Evolutionary conservation across 805 yeast species (phyloP), one percentile per base, ranked within the genome.

Genomic region (Metschnikowia similis): DNA sequence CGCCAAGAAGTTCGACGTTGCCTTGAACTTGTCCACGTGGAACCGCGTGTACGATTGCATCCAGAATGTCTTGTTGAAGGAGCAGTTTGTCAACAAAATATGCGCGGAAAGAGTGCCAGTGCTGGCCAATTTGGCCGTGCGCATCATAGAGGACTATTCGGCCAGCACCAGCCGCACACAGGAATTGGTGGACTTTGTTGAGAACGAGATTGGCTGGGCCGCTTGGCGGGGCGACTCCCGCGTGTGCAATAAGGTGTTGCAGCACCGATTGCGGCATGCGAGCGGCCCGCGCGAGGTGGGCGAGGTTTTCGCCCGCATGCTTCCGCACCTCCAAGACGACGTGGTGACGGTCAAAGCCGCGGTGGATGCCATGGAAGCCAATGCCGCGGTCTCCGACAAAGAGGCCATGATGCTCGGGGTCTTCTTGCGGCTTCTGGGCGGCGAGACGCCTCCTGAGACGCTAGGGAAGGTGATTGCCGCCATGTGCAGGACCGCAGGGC

Each of bases 41-140:
- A 63, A 61, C 47, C 51, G 74, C 41, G 58, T 73, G 14, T 73
- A 72, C 55, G 71, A 68, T 48, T 64, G 70, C 51, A 66, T 71
- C 30, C 60, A 58, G 50, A 73, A 71, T 52, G 61, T 71, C 7
- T 71, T 68, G 40, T 54, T 73, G n/a, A 68, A 69, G 42, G 77
- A 73, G 49, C 50, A 56, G 31, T 68, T 69, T 37, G 57, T 73
- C 37, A 66, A 67, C 50, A 61, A 60, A 43, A 61, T 73, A 34
- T 64, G 64, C 44, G 53, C 58, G 37, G 55, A 67, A 11, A 62
- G 64, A 30, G 55, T 73, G 26, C 76, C 76, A 7, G 58, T 73
- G 6, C 66, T 64, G 62, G 56, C 58, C 39, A 62, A 64, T 35
- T 53, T 72, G 52, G 48, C 64, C 41, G 49, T 65, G 16, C 54